Evolutionary conservation across 176 grass and related monocot species (phyloP).

Genomic region (Carex pumila): DNA sequence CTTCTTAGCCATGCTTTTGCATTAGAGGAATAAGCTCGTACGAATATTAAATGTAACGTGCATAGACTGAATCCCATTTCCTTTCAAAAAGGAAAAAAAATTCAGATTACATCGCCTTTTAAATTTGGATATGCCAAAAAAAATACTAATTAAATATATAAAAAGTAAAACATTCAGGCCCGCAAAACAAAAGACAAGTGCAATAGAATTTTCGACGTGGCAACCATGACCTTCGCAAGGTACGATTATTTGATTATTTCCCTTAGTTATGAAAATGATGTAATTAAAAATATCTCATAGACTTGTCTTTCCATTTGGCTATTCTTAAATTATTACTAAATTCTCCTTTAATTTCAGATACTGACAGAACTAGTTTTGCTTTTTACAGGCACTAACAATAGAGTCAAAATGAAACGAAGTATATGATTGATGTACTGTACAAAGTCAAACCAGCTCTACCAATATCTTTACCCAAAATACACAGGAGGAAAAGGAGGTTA

Average conservation of each 20-base stretch:
- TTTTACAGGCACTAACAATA: no score
- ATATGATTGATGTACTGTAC: no score
- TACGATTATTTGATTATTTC: background rate
- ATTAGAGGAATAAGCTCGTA: conserved; percentile 12
- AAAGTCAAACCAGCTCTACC: no score
- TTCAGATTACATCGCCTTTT: background rate
- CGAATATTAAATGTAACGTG: conserved; percentile 12
- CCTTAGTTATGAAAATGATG: background rate
- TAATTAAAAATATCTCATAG: background rate
- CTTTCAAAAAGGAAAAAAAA: background rate
- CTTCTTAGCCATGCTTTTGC: conserved; percentile 7
- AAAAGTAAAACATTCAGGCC: background rate
- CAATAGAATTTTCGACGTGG: background rate
- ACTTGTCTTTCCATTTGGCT: background rate
- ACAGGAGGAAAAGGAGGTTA: no score
- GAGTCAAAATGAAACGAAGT: no score
- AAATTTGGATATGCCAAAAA: background rate
- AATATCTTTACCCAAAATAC: no score
- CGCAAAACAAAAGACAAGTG: background rate
- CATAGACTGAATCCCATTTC: conserved; percentile 3
- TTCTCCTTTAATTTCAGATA: background rate
- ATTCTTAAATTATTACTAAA: background rate
- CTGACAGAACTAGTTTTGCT: no score
- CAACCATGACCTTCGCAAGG: conserved; percentile 1
- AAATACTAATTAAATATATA: background rate